A percentile compares a stretch with the other conserved stretches of the same genome.
Evolutionary conservation across 139 green algal genomes (phyloP).

Genomic region (Haematococcus sp.): DNA sequence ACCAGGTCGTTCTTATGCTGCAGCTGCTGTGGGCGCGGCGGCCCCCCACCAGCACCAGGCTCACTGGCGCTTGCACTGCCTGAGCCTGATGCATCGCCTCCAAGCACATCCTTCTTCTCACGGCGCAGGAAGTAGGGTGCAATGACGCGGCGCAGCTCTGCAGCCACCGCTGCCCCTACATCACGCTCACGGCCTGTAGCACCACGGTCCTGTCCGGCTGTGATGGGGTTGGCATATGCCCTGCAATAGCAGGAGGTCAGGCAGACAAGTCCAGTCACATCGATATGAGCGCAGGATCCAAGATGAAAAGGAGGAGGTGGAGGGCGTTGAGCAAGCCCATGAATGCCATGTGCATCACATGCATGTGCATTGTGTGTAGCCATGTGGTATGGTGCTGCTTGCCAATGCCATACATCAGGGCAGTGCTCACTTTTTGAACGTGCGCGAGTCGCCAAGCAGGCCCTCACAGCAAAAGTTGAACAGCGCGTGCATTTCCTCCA

Average conservation of each 20-base stretch:
- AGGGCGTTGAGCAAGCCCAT: not conserved
- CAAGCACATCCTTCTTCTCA: constrained; percentile 86
- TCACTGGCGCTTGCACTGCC: constrained; percentile 10
- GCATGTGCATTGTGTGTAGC: not conserved
- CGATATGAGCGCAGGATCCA: not conserved
- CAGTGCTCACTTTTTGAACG: constrained; percentile 66
- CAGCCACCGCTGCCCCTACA: constrained; percentile 50
- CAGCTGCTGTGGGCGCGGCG: not conserved
- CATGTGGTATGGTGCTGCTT: not conserved
- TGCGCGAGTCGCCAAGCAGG: constrained; percentile 56
- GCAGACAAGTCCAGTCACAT: not conserved
- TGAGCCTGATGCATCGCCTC: not conserved
- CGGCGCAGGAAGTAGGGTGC: constrained; percentile 84
- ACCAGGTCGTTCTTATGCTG: constrained; percentile 91
- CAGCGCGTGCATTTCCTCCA: constrained; percentile 87
- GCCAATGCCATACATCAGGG: too few relatives aligned
- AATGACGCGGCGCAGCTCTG: constrained; percentile 59
- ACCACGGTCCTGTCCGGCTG: constrained; percentile 39
- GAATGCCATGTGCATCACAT: not conserved
- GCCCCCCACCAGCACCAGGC: not conserved
- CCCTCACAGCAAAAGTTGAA: constrained; percentile 78
- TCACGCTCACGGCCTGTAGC: constrained; percentile 47
- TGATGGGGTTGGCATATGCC: constrained; percentile 48
- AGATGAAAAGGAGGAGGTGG: not conserved
- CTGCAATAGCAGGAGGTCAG: constrained; percentile 8